phyloP scores from a whole-genome alignment of 805 yeast species.

The Isabelozyma rhagii region DNA sequence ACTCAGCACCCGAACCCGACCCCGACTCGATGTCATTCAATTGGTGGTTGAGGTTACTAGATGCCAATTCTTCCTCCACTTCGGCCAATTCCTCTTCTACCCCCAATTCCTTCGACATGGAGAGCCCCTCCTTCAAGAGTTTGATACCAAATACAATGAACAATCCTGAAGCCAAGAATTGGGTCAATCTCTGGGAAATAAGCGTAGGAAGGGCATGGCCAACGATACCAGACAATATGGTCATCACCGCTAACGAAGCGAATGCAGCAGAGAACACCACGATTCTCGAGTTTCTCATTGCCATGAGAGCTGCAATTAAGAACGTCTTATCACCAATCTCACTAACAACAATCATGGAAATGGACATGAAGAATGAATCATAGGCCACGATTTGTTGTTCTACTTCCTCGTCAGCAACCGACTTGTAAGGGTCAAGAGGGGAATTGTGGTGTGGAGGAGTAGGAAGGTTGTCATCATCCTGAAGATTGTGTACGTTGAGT shows the following conservation, averaged over 20 bases:
- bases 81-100: conserved; percentile 95
- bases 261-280: conserved; percentile 90
- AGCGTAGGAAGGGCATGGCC: conserved; percentile 90
- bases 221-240: conserved; percentile 81
- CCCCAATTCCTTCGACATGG: conserved; percentile 78
- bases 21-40: conserved; percentile 64
- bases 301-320: conserved; percentile 95
- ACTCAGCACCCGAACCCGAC: conserved; percentile 7
- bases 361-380: conserved; percentile 71
- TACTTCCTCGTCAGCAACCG: conserved; percentile 2
- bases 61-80: conserved; percentile 89
- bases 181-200: conserved; percentile 76
- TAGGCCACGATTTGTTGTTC: conserved; percentile 16
- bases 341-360: conserved; percentile 89
- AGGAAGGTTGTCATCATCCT: conserved; percentile 27
- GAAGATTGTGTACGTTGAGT: conserved; percentile 17
- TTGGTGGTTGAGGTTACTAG: conserved; percentile 50
- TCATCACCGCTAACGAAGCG: conserved; percentile 83
- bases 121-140: conserved; percentile 75
- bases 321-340: conserved; percentile 98
- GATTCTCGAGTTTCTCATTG: conserved; percentile 84
- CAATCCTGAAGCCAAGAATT: conserved; percentile 73
- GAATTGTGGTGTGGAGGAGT: conserved; percentile 17
- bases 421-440: conserved; percentile 16
- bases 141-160: conserved; percentile 81